Conservation (phyloP, 441 rosid species). For the Populus hybrid region DNA sequence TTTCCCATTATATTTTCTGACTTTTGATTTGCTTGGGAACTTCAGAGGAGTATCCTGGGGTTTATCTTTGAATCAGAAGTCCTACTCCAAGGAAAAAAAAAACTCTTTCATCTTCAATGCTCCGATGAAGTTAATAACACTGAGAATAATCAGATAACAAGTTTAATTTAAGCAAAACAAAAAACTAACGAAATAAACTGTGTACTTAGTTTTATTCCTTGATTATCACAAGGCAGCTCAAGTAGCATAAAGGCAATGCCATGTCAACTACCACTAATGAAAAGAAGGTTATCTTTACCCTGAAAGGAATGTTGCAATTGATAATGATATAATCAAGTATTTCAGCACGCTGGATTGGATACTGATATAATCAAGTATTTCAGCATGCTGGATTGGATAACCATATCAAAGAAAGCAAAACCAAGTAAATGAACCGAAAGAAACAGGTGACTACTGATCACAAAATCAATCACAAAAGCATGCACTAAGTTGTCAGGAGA, state of each 20-base stretch:
- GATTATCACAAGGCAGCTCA: neutral
- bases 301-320: neutral
- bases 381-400: neutral
- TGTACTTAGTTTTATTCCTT: neutral
- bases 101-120: neutral
- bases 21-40: neutral
- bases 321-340: neutral
- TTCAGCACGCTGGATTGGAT: neutral
- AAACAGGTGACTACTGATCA: too few relatives aligned
- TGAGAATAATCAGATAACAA: neutral
- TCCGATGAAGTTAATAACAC: neutral
- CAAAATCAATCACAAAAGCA: neutral
- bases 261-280: neutral
- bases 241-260: neutral
- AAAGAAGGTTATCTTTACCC: neutral
- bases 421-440: neutral
- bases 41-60: neutral
- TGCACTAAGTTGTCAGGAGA: neutral
- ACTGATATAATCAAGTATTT: neutral
- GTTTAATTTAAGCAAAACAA: neutral
- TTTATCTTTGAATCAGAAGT: neutral
- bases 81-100: neutral
- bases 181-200: neutral
- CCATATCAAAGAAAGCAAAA: neutral
- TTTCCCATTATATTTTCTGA: constrained; percentile 13